Base-by-base conservation (phyloP, 148 eudicot genomes). In the Heliamphora exappendiculata region DNA sequence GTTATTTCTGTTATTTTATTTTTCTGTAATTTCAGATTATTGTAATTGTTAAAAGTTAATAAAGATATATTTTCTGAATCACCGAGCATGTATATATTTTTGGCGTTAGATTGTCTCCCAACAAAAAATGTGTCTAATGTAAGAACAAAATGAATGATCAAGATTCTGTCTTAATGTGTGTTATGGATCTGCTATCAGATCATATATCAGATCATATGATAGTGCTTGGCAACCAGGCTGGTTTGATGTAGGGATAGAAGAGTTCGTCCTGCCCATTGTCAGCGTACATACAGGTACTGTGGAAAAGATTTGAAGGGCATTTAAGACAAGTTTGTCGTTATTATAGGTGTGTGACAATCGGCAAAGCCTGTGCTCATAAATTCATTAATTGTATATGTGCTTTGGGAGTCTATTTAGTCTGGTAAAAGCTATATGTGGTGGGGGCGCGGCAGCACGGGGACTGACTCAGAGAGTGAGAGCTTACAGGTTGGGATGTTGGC, bases 321-420 rank as follows among this genome's bases (percentile, higher is more conserved):
- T 49, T 39, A 22, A 39, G 20, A 41, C n/a, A 67, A 41, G 49
- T 67, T 41, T 67, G 50, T 67, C 71, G 50, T 41, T 41, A 10
- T 45, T 41, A 22, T n/a, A 67, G 24, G 69, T 67, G 26, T n/a
- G 71, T 22, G 71, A 39, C 71, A 67, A 67, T n/a, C n/a, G n/a
- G n/a, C n/a, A n/a, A 67, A 67, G 50, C 24, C 50, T 67, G n/a
- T 41, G 50, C 20, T 41, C 71, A 41, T 67, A 50, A 49, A 39
- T n/a, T n/a, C n/a, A n/a, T n/a, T n/a, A n/a, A n/a, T n/a, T n/a
- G 29, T 67, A 26, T 65, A 20, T 10, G 19, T 65, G 44, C 68
- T 36, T 65, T 65, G 69, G 68, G 69, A 65, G 69, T 44, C 17
- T 65, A 20, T 34, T 28, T 19, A 62, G 69, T 64, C 26, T 37